Evolutionary conservation across 306 rosid species (phyloP).

Genomic region (Quercus glauca): DNA sequence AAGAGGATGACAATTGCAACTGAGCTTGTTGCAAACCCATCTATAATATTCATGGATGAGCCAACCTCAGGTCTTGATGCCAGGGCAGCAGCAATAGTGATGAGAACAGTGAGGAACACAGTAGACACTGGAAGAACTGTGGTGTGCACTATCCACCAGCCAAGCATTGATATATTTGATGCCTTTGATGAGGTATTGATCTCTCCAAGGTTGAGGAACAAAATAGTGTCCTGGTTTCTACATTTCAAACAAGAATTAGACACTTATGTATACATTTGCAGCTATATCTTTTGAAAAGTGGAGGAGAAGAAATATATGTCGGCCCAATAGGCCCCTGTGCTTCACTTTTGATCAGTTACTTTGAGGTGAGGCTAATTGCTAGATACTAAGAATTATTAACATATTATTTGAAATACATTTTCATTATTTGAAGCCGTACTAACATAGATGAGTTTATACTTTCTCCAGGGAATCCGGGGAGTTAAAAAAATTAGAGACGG

Average conservation of each 20-base stretch:
- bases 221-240: neutral
- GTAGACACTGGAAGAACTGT: conserved; percentile 93
- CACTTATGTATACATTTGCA: too few relatives aligned
- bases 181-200: conserved; percentile 82
- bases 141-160: conserved; percentile 95
- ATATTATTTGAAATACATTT: too few relatives aligned
- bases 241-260: conserved; percentile 19
- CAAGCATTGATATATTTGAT: conserved; percentile 93
- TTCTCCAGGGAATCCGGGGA: conserved; percentile 51
- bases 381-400: too few relatives aligned
- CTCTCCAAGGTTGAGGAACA: too few relatives aligned
- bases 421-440: too few relatives aligned
- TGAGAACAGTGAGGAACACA: conserved; percentile 92
- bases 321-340: conserved; percentile 71
- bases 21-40: conserved; percentile 93
- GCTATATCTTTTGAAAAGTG: conserved; percentile 76
- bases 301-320: conserved; percentile 75
- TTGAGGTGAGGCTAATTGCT: conserved; percentile 53
- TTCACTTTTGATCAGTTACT: conserved; percentile 56
- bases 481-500: conserved; percentile 72
- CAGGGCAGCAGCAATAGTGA: conserved; percentile 93
- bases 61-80: conserved; percentile 99
- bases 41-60: conserved; percentile 95
- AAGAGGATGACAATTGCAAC: conserved; percentile 86
- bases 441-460: too few relatives aligned